Conservation (phyloP, 768 basidiomycete genomes). For the Tricholoma matsutake region DNA sequence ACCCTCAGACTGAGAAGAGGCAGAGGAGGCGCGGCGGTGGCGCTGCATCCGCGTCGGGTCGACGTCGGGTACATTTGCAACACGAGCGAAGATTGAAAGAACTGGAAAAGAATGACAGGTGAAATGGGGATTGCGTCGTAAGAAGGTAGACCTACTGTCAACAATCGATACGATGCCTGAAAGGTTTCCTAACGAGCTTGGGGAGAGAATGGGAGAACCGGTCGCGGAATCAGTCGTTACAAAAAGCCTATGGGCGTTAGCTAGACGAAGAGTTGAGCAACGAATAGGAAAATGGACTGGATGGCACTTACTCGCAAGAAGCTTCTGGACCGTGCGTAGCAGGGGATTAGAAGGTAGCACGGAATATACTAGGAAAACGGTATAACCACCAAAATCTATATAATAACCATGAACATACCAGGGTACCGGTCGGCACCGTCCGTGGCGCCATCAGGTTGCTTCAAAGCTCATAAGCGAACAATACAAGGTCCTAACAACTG, state of each 20-base stretch:
- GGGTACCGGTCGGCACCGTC: slow-evolving; percentile 82
- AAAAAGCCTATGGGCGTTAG: slow-evolving; percentile 78
- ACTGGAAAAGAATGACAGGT: slow-evolving; percentile 38
- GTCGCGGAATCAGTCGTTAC: slow-evolving; percentile 62
- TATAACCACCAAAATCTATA: not conserved
- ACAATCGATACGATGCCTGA: slow-evolving; percentile 81
- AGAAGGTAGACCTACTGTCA: slow-evolving; percentile 52
- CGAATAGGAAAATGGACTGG: not conserved
- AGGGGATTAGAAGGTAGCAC: slow-evolving; percentile 63
- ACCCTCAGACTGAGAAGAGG: slow-evolving; percentile 53
- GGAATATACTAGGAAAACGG: slow-evolving; percentile 57
- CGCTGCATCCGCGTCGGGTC: slow-evolving; percentile 79
- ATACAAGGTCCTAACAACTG: not conserved
- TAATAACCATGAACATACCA: slow-evolving; percentile 35
- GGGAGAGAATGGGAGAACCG: slow-evolving; percentile 46
- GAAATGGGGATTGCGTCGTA: not conserved
- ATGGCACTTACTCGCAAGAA: slow-evolving; percentile 66
- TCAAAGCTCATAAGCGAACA: slow-evolving; percentile 3
- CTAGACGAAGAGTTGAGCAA: slow-evolving; percentile 33
- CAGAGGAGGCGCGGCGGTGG: slow-evolving; percentile 73
- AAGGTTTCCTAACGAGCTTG: slow-evolving; percentile 45
- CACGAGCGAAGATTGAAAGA: slow-evolving; percentile 72
- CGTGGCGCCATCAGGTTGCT: slow-evolving; percentile 72
- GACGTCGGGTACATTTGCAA: slow-evolving; percentile 69
- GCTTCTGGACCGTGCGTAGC: slow-evolving; percentile 72